Evolutionary conservation across 148 eudicot species (phyloP), one percentile per base, ranked within the genome.

Genomic region (Selenicereus undatus): DNA sequence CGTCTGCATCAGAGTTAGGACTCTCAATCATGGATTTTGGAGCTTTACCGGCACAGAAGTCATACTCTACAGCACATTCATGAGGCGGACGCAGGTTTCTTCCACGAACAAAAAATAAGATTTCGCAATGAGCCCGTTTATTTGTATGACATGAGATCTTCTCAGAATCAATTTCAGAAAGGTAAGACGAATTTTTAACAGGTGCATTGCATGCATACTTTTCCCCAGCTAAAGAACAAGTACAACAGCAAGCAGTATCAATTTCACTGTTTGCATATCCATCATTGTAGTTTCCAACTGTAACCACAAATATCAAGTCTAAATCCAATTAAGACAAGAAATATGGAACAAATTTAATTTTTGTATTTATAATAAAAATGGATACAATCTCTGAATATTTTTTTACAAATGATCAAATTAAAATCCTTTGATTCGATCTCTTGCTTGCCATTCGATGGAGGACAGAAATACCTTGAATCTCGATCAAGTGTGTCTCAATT

Each of bases 101-200:
- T 74, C 81, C 68, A 73, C 84, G 82, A 80, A 82, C 84, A 52
- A 73, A 62, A 42, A 82, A 75, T 27, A 91, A 88, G 83, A 80
- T 85, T 81, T 88, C 79, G 71, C 84, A 79, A 76, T 88, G 88
- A 69, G 76, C 81, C 58, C 86, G 86, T 77, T 81, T 87, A 60
- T 80, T 71, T 52, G 73, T 81, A 78, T 83, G 86, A 68, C 77
- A 62, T 48, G 66, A 82, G 79, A 35, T 87, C 64, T 79, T 83
- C 16, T 76, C 84, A 71, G 29, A 65, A 69, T 83, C 86, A 84
- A 78, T 76, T 42, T 36, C 54, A 16, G 74, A 81, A 79, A 69
- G 81, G 0, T 2, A 48, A 12, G 52, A 48, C 8, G 14, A 11
- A 71, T 69, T 87, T 78, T n/a, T 76, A 75, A n/a, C 29, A 36